Percentiles rank a stretch among this genome's conserved stretches.
phyloP scores from a whole-genome alignment of 768 basidiomycete species.

The Leccinum rimulosum region DNA sequence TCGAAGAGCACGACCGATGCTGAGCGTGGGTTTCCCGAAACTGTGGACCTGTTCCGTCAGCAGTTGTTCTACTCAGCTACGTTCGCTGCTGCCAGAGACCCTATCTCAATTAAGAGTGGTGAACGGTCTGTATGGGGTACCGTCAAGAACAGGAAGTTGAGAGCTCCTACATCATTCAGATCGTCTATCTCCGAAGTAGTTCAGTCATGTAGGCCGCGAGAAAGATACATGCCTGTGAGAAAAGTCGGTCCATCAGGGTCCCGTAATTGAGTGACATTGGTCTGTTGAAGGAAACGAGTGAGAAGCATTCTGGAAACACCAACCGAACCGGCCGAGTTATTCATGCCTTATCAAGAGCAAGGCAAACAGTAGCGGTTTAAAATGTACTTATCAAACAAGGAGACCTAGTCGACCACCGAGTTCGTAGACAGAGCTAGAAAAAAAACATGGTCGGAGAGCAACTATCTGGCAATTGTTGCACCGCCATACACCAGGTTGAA shows the following conservation, averaged over 20 bases:
- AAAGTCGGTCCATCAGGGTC: conserved; percentile 23
- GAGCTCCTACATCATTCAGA: conserved; percentile 40
- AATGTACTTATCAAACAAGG: conserved; percentile 48
- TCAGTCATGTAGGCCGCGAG: neutral
- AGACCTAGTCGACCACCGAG: conserved; percentile 53
- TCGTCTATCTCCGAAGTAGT: conserved; percentile 12
- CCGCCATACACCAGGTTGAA: conserved; percentile 69
- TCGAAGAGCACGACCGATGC: conserved; percentile 52
- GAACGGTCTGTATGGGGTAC: conserved; percentile 57
- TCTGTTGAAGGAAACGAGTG: conserved; percentile 8
- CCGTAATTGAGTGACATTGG: conserved; percentile 24
- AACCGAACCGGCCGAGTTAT: conserved; percentile 18
- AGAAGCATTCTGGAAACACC: neutral
- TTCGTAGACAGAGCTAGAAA: conserved; percentile 9
- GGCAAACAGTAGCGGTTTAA: conserved; percentile 56
- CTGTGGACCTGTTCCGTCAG: conserved; percentile 22
- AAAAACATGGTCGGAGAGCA: conserved; percentile 23
- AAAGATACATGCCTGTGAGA: conserved; percentile 20
- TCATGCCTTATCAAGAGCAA: conserved; percentile 17
- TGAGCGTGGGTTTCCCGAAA: conserved; percentile 3
- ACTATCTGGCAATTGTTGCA: conserved; percentile 58
- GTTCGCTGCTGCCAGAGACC: conserved; percentile 22
- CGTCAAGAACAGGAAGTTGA: conserved; percentile 61
- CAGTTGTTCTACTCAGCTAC: conserved; percentile 51
- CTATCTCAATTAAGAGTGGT: conserved; percentile 48